phyloP scores from a whole-genome alignment of 139 green algal genomes.

The Pseudopediastrum boryanum region DNA sequence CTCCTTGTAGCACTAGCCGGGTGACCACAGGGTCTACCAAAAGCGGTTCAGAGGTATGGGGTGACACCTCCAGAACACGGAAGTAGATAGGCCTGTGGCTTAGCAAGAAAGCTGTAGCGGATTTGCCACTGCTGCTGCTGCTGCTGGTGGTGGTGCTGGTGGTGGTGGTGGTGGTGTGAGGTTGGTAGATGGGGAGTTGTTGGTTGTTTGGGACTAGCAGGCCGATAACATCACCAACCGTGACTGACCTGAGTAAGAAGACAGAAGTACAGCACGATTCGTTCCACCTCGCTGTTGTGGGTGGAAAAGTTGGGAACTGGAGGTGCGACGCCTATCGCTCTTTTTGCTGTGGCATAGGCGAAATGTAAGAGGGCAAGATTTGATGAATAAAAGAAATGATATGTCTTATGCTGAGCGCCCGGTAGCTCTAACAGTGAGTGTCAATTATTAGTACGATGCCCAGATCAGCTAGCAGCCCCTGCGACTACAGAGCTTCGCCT shows the following conservation, averaged over 20 bases:
- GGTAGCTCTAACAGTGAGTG: too few relatives aligned
- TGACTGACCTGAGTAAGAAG: not conserved
- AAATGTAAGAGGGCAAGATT: too few relatives aligned
- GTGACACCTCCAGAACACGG: not conserved
- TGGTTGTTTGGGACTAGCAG: not conserved
- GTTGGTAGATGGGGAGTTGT: not conserved
- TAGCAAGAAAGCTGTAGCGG: not conserved
- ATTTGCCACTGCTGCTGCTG: not conserved
- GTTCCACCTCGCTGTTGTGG: too few relatives aligned
- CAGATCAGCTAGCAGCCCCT: too few relatives aligned
- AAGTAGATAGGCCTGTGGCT: not conserved
- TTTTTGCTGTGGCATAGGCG: too few relatives aligned
- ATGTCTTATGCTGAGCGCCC: too few relatives aligned
- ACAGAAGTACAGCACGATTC: not conserved
- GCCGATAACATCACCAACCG: slow-evolving; percentile 6
- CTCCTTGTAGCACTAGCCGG: slow-evolving; percentile 29
- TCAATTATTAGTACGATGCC: too few relatives aligned
- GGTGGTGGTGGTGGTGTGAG: not conserved
- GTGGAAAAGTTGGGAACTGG: too few relatives aligned
- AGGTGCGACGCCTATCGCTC: too few relatives aligned
- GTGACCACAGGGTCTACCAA: slow-evolving; percentile 23
- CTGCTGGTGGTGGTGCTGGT: not conserved
- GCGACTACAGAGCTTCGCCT: too few relatives aligned
- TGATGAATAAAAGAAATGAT: too few relatives aligned
- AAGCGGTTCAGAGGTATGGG: too few relatives aligned